Evolutionary conservation across 148 eudicot species (phyloP).

Genomic region (Fagopyrum esculentum): DNA sequence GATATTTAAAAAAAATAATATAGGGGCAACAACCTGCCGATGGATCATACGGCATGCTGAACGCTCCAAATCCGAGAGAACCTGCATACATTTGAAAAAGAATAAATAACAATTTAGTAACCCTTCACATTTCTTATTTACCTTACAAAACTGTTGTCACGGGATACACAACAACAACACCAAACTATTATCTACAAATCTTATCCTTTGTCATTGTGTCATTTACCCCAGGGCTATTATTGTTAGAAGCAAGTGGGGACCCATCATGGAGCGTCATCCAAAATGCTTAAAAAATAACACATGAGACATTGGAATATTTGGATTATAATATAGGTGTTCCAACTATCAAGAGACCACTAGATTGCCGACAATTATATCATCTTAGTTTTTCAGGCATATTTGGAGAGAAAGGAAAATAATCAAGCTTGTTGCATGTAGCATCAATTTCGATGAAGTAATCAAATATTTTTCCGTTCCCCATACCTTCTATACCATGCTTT

Average conservation of each 20-base stretch:
- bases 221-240: too few species aligned
- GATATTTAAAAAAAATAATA: neutral
- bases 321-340: neutral
- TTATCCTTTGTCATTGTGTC: too few species aligned
- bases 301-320: too few species aligned
- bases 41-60: conserved; percentile 97
- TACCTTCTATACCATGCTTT: neutral
- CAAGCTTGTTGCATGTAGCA: too few species aligned
- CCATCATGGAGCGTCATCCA: too few species aligned
- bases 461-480: neutral
- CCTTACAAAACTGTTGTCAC: neutral
- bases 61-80: conserved; percentile 95
- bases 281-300: too few species aligned
- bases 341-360: neutral
- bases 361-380: neutral
- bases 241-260: too few species aligned
- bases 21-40: conserved; percentile 57
- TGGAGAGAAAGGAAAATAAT: too few species aligned
- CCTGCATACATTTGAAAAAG: conserved; percentile 37
- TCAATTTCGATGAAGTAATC: too few species aligned
- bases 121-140: neutral
- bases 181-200: too few species aligned
- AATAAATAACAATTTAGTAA: neutral
- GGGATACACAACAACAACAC: neutral
- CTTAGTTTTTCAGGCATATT: neutral